Base-by-base conservation (phyloP, 306 rosid species). In the Chamaecrista fasciculata region DNA sequence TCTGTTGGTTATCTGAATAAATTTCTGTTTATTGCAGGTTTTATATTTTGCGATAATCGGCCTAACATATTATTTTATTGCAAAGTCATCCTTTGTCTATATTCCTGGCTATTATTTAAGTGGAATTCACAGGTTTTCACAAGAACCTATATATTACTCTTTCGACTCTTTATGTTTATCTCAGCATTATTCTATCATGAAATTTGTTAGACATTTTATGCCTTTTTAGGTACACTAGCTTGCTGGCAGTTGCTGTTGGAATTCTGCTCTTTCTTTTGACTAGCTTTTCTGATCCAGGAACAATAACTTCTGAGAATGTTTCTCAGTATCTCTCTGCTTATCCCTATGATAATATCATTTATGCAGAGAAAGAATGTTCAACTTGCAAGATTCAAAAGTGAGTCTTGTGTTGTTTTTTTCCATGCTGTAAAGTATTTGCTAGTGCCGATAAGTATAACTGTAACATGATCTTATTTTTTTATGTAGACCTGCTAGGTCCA, bases 401-500 rank as follows among this genome's bases (percentile, higher is more conserved):
- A 83, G 91, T 84, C n/a, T n/a, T n/a, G n/a, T n/a, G n/a, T n/a
- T n/a, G 36, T 71, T 51, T 50, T 21, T 2, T 48, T n/a, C n/a
- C n/a, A n/a, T 25, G 18, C 21, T 33, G 20, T 59, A 25, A 15
- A 39, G 6, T 72, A 20, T 52, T 56, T 47, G 28, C 61, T 63
- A 62, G 60, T 66, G 31, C 58, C 26, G 59, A 25, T 8, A 25
- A 25, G 53, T 81, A 11, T 59, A 48, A 48, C 1, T 72, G 57
- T 49, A n/a, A 71, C 19, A 42, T 24, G 26, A 10, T 71, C 61
- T 67, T 46, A 42, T 5, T 75, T 39, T 74, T 60, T 76, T 66
- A 23, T 80, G 43, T 81, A 94, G 99, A 77, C 99, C 99, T 71
- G 99, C 99, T 29, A 81, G 99, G 80, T 94, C 99, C 76, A 94